Percentiles rank a stretch among this genome's conserved stretches.
phyloP scores from a whole-genome alignment of 371 early-diverging fungal genomes.

The Batrachochytrium dendrobatidis region DNA sequence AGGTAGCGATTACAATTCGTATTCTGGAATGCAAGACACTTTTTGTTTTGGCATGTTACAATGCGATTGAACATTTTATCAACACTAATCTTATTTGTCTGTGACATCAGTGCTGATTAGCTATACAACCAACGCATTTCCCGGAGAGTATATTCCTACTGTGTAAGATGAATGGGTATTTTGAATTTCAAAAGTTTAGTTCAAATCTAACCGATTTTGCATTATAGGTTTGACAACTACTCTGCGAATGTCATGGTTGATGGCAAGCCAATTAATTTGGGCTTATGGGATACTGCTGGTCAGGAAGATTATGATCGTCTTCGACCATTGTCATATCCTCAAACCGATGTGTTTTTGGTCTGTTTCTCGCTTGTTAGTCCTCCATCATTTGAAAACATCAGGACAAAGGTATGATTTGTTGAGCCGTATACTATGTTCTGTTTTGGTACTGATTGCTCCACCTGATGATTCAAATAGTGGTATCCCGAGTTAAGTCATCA shows the following conservation, averaged over 20 bases:
- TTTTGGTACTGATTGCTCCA: no score
- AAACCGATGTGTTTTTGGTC: slow-evolving; percentile 71
- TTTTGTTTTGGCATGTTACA: no score
- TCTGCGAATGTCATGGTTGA: slow-evolving; percentile 70
- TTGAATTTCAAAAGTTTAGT: no score
- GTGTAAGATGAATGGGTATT: no score
- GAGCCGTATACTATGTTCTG: no score
- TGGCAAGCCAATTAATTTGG: slow-evolving; percentile 60
- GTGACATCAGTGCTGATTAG: slow-evolving; percentile 70
- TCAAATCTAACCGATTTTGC: no score
- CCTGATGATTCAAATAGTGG: slow-evolving; percentile 77
- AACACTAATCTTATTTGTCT: no score
- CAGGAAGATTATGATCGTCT: no score
- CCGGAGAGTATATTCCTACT: slow-evolving; percentile 95
- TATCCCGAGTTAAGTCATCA: slow-evolving; percentile 89
- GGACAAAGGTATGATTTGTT: slow-evolving; percentile 74
- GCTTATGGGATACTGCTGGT: slow-evolving; percentile 82
- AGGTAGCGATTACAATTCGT: no score
- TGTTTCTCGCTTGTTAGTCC: slow-evolving; percentile 64
- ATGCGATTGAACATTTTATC: no score
- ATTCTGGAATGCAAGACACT: no score
- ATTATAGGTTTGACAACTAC: slow-evolving; percentile 81
- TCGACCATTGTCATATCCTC: slow-evolving; percentile 77
- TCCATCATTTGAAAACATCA: slow-evolving; percentile 63
- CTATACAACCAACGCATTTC: slow-evolving; percentile 96